Evolutionary conservation across 2,329 filamentous ascomycete genomes (phyloP).

Genomic region (Golovinomyces cichoracearum): DNA sequence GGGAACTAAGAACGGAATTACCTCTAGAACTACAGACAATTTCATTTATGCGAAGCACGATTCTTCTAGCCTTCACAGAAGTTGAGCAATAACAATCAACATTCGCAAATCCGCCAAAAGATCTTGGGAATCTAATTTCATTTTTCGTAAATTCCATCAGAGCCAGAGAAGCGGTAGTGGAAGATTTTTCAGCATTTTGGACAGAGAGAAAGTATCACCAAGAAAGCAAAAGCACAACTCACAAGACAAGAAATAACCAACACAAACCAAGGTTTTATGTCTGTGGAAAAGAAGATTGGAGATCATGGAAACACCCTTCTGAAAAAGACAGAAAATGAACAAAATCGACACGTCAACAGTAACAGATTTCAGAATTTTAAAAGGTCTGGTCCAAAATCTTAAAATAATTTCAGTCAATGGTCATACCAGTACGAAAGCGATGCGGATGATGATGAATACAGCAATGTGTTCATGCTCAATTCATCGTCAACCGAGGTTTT

Average conservation of each 20-base stretch:
- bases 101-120: not conserved
- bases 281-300: not conserved
- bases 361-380: not conserved
- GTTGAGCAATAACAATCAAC: not conserved
- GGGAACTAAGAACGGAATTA: not conserved
- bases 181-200: not conserved
- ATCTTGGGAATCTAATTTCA: not conserved
- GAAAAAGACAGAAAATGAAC: not conserved
- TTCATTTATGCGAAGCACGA: not conserved
- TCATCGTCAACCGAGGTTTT: not conserved
- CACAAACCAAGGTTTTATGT: not conserved
- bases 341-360: not conserved
- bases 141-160: not conserved
- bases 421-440: not conserved
- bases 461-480: not conserved
- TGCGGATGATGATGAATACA: not conserved
- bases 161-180: not conserved
- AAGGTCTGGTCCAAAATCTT: not conserved
- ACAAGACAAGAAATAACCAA: not conserved
- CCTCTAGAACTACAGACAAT: not conserved
- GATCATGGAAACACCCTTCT: not conserved
- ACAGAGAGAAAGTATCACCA: not conserved
- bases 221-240: not conserved
- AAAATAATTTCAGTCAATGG: not conserved
- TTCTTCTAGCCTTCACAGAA: not conserved